Evolutionary conservation across 179 eudicot species (phyloP).

Genomic region (Pouteria campechiana): DNA sequence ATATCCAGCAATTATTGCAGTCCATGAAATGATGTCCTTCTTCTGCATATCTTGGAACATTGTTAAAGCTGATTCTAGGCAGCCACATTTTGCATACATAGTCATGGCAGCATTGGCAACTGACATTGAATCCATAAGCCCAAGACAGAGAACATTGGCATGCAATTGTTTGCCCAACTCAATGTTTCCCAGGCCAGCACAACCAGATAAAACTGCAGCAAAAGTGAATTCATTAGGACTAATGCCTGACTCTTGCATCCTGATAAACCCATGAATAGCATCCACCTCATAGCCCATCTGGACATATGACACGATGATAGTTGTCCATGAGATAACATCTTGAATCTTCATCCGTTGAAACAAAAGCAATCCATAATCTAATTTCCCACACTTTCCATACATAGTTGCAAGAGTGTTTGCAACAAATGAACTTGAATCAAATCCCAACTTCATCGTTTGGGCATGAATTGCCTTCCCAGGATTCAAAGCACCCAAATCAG

Average conservation of each 20-base stretch:
- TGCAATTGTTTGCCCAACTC: conserved; percentile 69
- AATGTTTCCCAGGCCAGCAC: conserved; percentile 39
- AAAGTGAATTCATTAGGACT: conserved; percentile 72
- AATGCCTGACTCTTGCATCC: conserved; percentile 44
- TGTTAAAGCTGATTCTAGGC: conserved; percentile 25
- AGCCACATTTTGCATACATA: conserved; percentile 70
- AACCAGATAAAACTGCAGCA: conserved; percentile 62
- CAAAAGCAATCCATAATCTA: conserved; percentile 52
- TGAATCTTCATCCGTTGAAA: conserved; percentile 50
- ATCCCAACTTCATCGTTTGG: conserved; percentile 54
- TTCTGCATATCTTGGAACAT: conserved; percentile 42
- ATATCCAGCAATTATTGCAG: conserved; percentile 70
- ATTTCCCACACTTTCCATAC: conserved; percentile 82
- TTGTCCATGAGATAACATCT: conserved; percentile 91
- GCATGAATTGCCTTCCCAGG: conserved; percentile 74
- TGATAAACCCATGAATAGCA: conserved; percentile 43
- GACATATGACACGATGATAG: conserved; percentile 50
- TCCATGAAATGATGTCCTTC: conserved; percentile 82
- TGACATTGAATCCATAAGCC: conserved; percentile 37
- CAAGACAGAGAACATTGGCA: conserved; percentile 41
- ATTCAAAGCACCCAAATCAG: conserved; percentile 36
- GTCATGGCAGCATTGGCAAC: conserved; percentile 74
- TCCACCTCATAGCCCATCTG: conserved; percentile 49
- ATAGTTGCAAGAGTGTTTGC: conserved; percentile 68
- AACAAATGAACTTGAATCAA: conserved; percentile 44